phyloP scores from a whole-genome alignment of 106 monocot species.

The Dendrobium officinale region DNA sequence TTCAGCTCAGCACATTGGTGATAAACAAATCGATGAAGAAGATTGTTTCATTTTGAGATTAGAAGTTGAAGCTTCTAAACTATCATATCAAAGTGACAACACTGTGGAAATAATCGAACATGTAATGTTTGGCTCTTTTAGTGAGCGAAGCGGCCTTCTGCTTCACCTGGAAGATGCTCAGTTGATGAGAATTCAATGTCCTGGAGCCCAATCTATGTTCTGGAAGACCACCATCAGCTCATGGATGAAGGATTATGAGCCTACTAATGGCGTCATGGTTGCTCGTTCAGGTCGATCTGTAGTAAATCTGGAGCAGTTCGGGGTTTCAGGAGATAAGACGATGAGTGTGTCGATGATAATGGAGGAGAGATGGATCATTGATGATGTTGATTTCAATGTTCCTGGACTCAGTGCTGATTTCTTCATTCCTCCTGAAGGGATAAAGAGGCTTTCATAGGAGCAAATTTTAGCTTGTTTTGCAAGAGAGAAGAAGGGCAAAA shows the following conservation, averaged over 20 bases:
- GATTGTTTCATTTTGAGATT: conserved; percentile 67
- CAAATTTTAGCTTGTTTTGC: not conserved
- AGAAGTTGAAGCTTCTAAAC: conserved; percentile 28
- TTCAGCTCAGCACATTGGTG: conserved; percentile 44
- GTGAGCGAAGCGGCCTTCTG: conserved; percentile 73
- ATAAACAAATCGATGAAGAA: conserved; percentile 45
- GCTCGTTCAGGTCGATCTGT: conserved; percentile 56
- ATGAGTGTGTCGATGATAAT: conserved; percentile 35
- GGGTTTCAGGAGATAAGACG: conserved; percentile 25
- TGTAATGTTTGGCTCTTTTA: conserved; percentile 70
- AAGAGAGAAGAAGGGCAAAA: too few relatives aligned
- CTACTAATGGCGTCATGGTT: conserved; percentile 44
- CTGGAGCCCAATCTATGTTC: conserved; percentile 45
- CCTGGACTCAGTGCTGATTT: conserved; percentile 54
- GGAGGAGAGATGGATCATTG: conserved; percentile 84
- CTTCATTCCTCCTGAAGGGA: conserved; percentile 63
- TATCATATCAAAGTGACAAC: conserved; percentile 50
- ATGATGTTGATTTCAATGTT: conserved; percentile 74
- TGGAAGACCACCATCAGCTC: conserved; percentile 75
- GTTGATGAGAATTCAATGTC: conserved; percentile 49
- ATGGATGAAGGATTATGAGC: conserved; percentile 47
- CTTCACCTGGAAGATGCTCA: conserved; percentile 72
- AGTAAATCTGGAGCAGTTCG: conserved; percentile 47
- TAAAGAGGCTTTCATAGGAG: not conserved
- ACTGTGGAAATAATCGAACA: conserved; percentile 66